These are phyloP conservation scores for Pseudogymnoascus sp. DNA, from an alignment of 2,329 filamentous ascomycete species.

Conservation along the genomic window DNA sequence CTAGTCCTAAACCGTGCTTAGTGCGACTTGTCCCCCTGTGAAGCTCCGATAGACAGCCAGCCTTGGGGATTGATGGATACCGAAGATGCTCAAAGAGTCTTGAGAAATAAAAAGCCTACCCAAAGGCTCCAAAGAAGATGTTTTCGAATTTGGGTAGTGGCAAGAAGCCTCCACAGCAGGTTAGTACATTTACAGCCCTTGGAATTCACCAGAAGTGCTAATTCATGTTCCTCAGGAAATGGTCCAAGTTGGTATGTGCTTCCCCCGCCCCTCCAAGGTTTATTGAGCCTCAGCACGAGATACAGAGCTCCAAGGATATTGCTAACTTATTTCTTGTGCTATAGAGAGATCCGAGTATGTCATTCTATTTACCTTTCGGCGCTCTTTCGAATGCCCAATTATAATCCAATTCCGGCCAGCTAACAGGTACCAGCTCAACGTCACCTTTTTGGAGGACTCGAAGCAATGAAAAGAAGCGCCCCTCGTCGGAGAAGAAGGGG, in stretches of 20 bases:
- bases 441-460: constrained; percentile 80
- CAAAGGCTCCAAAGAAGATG: constrained; percentile 34
- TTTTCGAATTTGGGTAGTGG: constrained; percentile 56
- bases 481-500: constrained; percentile 43
- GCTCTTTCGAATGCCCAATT: not conserved
- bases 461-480: constrained; percentile 48
- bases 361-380: constrained; percentile 9
- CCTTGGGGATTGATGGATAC: constrained; percentile 6
- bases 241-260: constrained; percentile 93
- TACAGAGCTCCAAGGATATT: constrained; percentile 9
- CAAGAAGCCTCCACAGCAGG: constrained; percentile 67
- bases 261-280: constrained; percentile 20
- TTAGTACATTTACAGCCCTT: constrained; percentile 34
- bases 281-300: not conserved
- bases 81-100: constrained; percentile 1
- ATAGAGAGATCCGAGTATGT: constrained; percentile 58
- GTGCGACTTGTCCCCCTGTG: not conserved
- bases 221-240: constrained; percentile 65
- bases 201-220: constrained; percentile 13
- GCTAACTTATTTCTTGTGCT: constrained; percentile 16
- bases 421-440: constrained; percentile 50
- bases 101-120: not conserved
- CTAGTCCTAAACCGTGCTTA: not conserved
- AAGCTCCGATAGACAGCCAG: constrained; percentile 7
- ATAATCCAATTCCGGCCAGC: constrained; percentile 8